Conservation (phyloP, 768 basidiomycete genomes). For the Lactifluus piperatus region DNA sequence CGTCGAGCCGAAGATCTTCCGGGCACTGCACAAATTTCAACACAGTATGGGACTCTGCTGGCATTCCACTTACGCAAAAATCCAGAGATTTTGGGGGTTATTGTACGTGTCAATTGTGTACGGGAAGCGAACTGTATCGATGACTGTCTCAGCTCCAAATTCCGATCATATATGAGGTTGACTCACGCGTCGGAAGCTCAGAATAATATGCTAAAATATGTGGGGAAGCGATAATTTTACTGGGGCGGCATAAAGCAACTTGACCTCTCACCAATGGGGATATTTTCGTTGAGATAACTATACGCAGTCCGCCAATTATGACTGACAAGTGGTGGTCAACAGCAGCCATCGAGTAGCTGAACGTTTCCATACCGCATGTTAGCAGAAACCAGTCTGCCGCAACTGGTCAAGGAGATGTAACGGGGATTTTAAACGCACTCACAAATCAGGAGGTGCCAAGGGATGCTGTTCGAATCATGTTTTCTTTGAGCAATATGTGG, state of each 20-base stretch:
- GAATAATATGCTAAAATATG: constrained; percentile 9
- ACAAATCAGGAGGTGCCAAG: constrained; percentile 33
- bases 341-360: background rate
- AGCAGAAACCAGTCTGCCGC: constrained; percentile 7
- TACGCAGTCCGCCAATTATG: constrained; percentile 19
- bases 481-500: background rate
- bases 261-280: constrained; percentile 13
- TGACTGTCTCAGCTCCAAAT: background rate
- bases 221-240: background rate
- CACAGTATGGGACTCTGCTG: background rate
- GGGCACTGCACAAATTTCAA: constrained; percentile 7
- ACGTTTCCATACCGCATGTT: background rate
- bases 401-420: constrained; percentile 1
- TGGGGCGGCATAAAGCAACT: background rate
- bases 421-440: constrained; percentile 13
- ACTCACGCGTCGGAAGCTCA: constrained; percentile 15
- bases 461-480: constrained; percentile 24
- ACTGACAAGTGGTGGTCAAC: background rate
- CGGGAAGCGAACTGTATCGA: constrained; percentile 45
- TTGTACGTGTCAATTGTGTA: constrained; percentile 58
- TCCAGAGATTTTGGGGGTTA: constrained; percentile 53
- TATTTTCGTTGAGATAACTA: constrained; percentile 1
- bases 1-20: constrained; percentile 15
- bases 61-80: constrained; percentile 36
- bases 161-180: background rate